phyloP scores from a whole-genome alignment of 257 asterid genomes.

The Fraxinus americana region DNA sequence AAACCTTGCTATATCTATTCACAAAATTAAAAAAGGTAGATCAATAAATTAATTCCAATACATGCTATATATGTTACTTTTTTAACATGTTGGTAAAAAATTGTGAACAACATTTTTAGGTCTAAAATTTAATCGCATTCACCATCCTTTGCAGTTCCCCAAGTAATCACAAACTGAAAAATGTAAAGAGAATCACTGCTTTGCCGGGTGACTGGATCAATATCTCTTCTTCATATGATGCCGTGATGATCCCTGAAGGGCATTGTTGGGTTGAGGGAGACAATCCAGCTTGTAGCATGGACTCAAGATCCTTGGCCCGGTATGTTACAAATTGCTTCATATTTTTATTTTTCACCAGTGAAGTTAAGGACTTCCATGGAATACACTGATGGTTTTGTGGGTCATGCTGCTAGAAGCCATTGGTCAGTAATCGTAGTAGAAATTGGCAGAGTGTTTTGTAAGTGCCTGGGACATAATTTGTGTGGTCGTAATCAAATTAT shows the following conservation, averaged over 20 bases:
- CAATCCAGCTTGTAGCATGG: constrained; percentile 68
- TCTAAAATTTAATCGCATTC: no score
- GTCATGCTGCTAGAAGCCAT: neutral
- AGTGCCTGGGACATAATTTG: constrained; percentile 7
- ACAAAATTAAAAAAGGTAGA: no score
- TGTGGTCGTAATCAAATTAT: constrained; percentile 5
- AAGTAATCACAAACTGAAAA: no score
- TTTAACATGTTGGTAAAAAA: no score
- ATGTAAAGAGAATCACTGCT: constrained; percentile 73
- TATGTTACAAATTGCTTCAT: constrained; percentile 33
- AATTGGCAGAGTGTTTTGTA: neutral
- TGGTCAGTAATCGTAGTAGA: neutral
- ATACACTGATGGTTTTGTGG: neutral
- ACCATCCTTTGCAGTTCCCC: no score
- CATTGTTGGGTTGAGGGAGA: constrained; percentile 98
- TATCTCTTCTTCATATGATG: constrained; percentile 47
- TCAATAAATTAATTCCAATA: no score
- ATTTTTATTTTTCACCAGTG: neutral
- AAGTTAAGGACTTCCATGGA: neutral
- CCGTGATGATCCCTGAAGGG: constrained; percentile 71
- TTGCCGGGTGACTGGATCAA: constrained; percentile 83
- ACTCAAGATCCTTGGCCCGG: constrained; percentile 85
- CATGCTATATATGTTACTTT: no score
- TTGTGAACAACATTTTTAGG: no score
- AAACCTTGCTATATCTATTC: neutral